A percentile compares a stretch with the other conserved stretches of the same genome.
Evolutionary conservation across 2,329 filamentous ascomycete species (phyloP).

Genomic region (Botryotinia globosa): DNA sequence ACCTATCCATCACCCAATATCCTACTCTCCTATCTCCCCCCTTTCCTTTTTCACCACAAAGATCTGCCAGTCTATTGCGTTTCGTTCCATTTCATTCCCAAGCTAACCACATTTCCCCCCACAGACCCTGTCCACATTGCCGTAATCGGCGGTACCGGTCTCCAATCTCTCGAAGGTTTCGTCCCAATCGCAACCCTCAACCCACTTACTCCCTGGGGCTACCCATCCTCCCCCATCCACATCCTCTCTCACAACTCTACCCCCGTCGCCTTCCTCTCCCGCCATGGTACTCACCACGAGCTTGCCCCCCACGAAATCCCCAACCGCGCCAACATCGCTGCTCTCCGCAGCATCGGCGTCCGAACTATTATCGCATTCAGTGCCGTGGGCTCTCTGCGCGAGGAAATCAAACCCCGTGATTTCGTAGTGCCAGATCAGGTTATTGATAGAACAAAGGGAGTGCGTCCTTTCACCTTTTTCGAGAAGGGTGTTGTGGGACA

Average conservation of each 20-base stretch:
- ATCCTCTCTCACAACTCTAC: slow-evolving; percentile 84
- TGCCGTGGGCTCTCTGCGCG: slow-evolving; percentile 87
- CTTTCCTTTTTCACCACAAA: not conserved
- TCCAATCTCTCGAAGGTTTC: slow-evolving; percentile 83
- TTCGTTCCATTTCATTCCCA: not conserved
- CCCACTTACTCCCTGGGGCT: slow-evolving; percentile 83
- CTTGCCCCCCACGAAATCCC: slow-evolving; percentile 94
- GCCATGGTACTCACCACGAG: slow-evolving; percentile 87
- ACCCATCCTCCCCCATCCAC: slow-evolving; percentile 70
- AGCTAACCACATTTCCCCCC: not conserved
- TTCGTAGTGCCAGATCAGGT: slow-evolving; percentile 96
- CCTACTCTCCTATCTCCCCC: not conserved
- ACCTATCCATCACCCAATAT: too few relatives aligned
- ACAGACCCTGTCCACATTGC: slow-evolving; percentile 74
- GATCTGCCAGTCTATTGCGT: not conserved
- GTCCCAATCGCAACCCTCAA: slow-evolving; percentile 76
- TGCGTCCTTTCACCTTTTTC: slow-evolving; percentile 94
- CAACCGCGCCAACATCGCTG: slow-evolving; percentile 93
- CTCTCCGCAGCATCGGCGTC: slow-evolving; percentile 85
- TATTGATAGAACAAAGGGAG: slow-evolving; percentile 90
- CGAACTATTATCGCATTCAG: slow-evolving; percentile 91
- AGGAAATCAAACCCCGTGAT: slow-evolving; percentile 91
- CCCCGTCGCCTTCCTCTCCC: slow-evolving; percentile 87
- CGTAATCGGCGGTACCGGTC: slow-evolving; percentile 89
- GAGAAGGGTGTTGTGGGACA: slow-evolving; percentile 89